phyloP scores from a whole-genome alignment of 139 green algal species.

The Tetradesmus obliquus region DNA sequence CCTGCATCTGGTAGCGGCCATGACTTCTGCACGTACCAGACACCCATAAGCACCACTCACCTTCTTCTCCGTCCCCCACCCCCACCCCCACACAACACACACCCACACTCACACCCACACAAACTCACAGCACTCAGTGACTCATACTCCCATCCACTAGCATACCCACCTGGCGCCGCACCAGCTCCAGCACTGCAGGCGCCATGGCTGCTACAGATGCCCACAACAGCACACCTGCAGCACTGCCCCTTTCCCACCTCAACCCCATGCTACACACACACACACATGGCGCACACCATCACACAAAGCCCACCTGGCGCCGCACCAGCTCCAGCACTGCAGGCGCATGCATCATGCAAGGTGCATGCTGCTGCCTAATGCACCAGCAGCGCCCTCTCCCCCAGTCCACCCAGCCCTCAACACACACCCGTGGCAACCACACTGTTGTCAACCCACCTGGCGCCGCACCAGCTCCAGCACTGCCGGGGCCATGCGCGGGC shows the following conservation, averaged over 20 bases:
- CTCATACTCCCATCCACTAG: too few species aligned
- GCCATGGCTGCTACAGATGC: slow-evolving; percentile 13
- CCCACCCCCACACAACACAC: too few species aligned
- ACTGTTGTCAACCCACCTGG: slow-evolving; percentile 59
- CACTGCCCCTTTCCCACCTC: background rate
- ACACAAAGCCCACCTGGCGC: slow-evolving; percentile 58
- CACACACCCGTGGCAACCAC: background rate
- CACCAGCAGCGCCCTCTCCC: background rate
- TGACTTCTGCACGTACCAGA: too few species aligned
- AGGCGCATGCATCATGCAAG: slow-evolving; percentile 28
- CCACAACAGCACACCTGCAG: background rate
- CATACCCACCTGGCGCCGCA: slow-evolving; percentile 68
- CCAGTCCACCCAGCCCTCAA: background rate
- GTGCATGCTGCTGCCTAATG: background rate
- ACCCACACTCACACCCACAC: too few species aligned
- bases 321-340: slow-evolving; percentile 67
- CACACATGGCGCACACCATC: background rate
- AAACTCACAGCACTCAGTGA: too few species aligned
- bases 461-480: slow-evolving; percentile 70
- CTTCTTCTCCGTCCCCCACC: too few species aligned
- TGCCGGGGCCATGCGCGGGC: slow-evolving; percentile 48
- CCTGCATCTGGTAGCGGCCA: too few species aligned
- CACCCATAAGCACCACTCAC: too few species aligned
- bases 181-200: slow-evolving; percentile 61
- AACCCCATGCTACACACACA: background rate